Base-by-base conservation (phyloP, 148 eudicot genomes). In the Chenopodium suecicum region DNA sequence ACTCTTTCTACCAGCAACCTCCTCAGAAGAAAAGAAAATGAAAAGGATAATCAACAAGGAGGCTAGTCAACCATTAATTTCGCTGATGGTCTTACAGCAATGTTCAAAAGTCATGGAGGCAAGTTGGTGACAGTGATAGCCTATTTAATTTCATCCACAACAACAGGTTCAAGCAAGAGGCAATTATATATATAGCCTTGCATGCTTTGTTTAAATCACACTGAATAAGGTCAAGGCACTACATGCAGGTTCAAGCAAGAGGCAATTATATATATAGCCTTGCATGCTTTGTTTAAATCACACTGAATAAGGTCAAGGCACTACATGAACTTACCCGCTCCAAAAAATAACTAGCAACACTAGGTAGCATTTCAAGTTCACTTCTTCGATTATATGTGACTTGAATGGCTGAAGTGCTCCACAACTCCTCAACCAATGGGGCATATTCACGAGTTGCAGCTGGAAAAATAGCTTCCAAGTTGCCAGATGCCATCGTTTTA, bases 361-460 rank as follows among this genome's bases (percentile, higher is more conserved):
- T 82, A 19, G 98, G 97, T 50, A 94, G 91, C 80, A 88, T 85
- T 84, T 94, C 97, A 73, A 94, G 75, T 89, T 97, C 99, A 83
- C 86, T 88, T 87, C 91, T 92, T 64, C 98, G 92, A 44, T 82
- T 84, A 83, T 94, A 97, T 13, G 99, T 94, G 65, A 95, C 95
- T 85, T 89, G 89, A 82, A 94, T 89, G 64, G 99, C 99, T 62
- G 89, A 62, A 85, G 86, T 79, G 74, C 88, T 91, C 93, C 97
- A 94, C 78, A 97, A 84, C 79, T 97, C 99, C 82, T 91, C 93
- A 74, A 94, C 90, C 83, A 97, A 77, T 19, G 99, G 99, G 29
- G 96, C 98, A 86, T 97, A 97, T 85, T 97, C 99, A 71, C 99
- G 94, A 80, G 94, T 90, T 76, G 99, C 97, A 81, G 99, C 98